These are phyloP conservation scores for Nitzschia inconspicua DNA, from an alignment of 108 stramenopile genomes.

Conservation along the genomic window DNA sequence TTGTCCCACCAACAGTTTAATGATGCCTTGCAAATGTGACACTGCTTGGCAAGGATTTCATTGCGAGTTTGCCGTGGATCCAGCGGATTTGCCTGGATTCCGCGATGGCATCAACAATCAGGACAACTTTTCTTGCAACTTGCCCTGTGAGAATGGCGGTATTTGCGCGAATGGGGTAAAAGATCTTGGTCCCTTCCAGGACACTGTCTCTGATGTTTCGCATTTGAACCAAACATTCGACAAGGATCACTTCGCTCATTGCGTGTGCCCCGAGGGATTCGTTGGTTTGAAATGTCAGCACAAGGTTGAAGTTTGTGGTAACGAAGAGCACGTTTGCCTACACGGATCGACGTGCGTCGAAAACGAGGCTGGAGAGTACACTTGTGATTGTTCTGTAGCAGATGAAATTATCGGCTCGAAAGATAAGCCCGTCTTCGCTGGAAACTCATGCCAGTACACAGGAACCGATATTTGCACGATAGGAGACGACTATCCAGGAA, in stretches of 20 bases:
- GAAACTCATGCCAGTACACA: constrained; percentile 42
- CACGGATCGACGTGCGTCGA: constrained; percentile 43
- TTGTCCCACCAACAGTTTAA: constrained; percentile 8
- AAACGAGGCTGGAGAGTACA: constrained; percentile 9
- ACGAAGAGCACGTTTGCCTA: constrained; percentile 35
- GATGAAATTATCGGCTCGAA: constrained; percentile 6
- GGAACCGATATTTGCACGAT: constrained; percentile 33
- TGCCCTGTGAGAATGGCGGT: constrained; percentile 34
- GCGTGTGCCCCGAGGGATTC: constrained; percentile 45
- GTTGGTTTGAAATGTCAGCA: constrained; percentile 38
- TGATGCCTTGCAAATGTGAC: constrained; percentile 14
- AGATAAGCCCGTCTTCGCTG: constrained; percentile 27
- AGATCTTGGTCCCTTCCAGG: constrained; percentile 18
- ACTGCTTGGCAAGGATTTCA: constrained; percentile 11
- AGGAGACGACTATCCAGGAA: not conserved
- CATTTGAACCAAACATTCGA: constrained; percentile 30
- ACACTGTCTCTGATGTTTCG: constrained; percentile 6
- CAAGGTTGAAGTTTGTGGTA: constrained; percentile 27
- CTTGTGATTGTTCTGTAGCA: constrained; percentile 43
- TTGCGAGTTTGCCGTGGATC: constrained; percentile 11
- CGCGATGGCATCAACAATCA: not conserved
- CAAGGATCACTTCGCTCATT: constrained; percentile 47
- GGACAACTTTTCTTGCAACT: constrained; percentile 2
- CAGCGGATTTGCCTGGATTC: not conserved
- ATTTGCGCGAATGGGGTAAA: constrained; percentile 35